phyloP scores from a whole-genome alignment of 768 basidiomycete species.

The Naganishia antarctica region DNA sequence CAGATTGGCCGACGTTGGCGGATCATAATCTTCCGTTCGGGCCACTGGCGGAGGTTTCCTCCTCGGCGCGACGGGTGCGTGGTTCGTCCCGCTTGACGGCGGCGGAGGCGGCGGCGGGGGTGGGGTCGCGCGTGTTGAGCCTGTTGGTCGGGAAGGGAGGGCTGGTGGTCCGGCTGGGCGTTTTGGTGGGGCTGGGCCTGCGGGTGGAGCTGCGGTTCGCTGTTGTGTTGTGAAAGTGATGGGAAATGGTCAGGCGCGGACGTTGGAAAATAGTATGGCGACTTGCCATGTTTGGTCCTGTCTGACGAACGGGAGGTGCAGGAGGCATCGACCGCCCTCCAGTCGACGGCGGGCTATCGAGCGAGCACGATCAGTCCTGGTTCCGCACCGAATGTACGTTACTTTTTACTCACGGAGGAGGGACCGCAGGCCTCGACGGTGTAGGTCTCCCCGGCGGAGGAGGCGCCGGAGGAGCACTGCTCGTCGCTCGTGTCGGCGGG shows the following conservation, averaged over 20 bases:
- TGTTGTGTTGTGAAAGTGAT: not conserved
- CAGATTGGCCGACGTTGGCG: too few relatives aligned
- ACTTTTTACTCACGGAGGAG: not conserved
- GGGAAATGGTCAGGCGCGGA: not conserved
- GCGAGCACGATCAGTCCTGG: too few relatives aligned
- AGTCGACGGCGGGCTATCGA: not conserved
- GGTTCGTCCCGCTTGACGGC: not conserved
- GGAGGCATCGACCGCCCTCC: slow-evolving; percentile 7
- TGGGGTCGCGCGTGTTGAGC: not conserved
- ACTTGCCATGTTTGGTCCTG: slow-evolving; percentile 18
- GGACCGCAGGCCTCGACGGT: not conserved
- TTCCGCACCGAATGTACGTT: too few relatives aligned
- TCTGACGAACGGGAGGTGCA: not conserved
- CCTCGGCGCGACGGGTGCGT: not conserved
- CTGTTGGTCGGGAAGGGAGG: slow-evolving; percentile 7
- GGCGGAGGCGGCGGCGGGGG: slow-evolving; percentile 10
- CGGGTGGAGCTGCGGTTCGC: not conserved
- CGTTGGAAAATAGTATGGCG: not conserved
- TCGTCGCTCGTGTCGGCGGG: not conserved
- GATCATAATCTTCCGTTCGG: not conserved
- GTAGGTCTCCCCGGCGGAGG: not conserved
- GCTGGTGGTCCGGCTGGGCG: not conserved
- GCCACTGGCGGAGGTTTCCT: slow-evolving; percentile 9
- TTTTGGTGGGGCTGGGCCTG: not conserved
- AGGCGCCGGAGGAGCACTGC: not conserved